phyloP scores from a whole-genome alignment of 192 early-diverging fungal species.

The Gamsiella multidivaricata region DNA sequence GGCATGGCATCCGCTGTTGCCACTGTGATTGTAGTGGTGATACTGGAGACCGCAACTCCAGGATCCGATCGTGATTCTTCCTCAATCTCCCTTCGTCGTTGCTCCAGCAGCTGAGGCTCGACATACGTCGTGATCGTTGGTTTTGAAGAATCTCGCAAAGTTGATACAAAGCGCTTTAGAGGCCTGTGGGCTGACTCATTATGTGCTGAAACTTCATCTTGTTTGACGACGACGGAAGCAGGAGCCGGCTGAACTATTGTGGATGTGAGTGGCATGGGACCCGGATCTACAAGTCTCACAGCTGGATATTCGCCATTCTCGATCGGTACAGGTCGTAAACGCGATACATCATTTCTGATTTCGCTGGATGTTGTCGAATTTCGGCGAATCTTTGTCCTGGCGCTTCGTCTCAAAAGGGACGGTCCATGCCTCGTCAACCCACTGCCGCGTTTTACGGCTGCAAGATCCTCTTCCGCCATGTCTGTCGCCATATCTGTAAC shows the following conservation, averaged over 20 bases:
- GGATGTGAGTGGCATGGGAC: slow-evolving; percentile 26
- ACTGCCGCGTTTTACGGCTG: slow-evolving; percentile 34
- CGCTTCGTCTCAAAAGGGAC: slow-evolving; percentile 57
- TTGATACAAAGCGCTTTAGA: slow-evolving; percentile 46
- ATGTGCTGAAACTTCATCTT: not conserved
- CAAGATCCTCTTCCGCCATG: slow-evolving; percentile 48
- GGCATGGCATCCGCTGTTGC: no score
- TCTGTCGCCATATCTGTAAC: slow-evolving; percentile 47
- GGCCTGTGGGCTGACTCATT: slow-evolving; percentile 10
- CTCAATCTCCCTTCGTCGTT: slow-evolving; percentile 32
- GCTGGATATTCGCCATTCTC: slow-evolving; percentile 46
- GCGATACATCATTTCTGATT: slow-evolving; percentile 17
- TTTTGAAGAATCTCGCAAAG: slow-evolving; percentile 41
- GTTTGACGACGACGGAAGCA: not conserved
- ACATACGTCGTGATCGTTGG: slow-evolving; percentile 50
- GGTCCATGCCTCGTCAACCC: slow-evolving; percentile 52
- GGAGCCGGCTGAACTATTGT: no score
- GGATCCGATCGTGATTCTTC: not conserved
- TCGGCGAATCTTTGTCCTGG: slow-evolving; percentile 64
- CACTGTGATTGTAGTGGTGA: not conserved
- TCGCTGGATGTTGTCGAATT: slow-evolving; percentile 55
- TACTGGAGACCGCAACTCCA: not conserved
- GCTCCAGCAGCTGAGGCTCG: slow-evolving; percentile 44
- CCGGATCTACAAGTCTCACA: slow-evolving; percentile 48
- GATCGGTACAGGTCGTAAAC: slow-evolving; percentile 17